A percentile compares a stretch with the other conserved stretches of the same genome.
These are phyloP conservation scores for Liquidambar formosana DNA, from an alignment of 164 flowering plant genomes.

Conservation along the genomic window DNA sequence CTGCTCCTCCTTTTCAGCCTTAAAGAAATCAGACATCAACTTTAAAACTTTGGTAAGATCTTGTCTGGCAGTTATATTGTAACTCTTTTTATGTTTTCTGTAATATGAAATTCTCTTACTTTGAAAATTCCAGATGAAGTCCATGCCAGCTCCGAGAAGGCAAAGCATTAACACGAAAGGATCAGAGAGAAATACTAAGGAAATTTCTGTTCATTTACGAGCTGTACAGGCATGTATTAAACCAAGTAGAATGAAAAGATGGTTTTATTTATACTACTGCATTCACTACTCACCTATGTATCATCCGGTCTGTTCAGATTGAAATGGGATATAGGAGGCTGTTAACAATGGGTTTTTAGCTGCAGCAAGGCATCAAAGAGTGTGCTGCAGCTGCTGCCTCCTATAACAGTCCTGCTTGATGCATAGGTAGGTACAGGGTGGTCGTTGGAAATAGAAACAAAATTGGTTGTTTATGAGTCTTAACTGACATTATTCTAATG, in stretches of 20 bases:
- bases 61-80: neutral
- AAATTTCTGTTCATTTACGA: constrained; percentile 8
- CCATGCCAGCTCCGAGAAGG: constrained; percentile 10
- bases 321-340: neutral
- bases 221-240: constrained; percentile 14
- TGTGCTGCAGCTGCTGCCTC: too few relatives aligned
- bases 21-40: constrained; percentile 18
- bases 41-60: constrained; percentile 22
- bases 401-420: neutral
- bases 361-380: too few relatives aligned
- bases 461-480: neutral
- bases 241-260: neutral
- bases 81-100: neutral
- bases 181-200: constrained; percentile 10
- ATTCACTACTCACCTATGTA: neutral
- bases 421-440: neutral
- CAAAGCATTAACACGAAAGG: constrained; percentile 3
- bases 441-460: neutral
- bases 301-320: neutral
- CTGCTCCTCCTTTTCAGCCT: constrained; percentile 20
- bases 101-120: neutral
- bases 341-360: too few relatives aligned
- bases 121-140: constrained; percentile 20
- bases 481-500: neutral
- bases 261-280: neutral